Base-by-base conservation (phyloP, 2,329 filamentous ascomycete species). In the Apiospora rasikravindrae region DNA sequence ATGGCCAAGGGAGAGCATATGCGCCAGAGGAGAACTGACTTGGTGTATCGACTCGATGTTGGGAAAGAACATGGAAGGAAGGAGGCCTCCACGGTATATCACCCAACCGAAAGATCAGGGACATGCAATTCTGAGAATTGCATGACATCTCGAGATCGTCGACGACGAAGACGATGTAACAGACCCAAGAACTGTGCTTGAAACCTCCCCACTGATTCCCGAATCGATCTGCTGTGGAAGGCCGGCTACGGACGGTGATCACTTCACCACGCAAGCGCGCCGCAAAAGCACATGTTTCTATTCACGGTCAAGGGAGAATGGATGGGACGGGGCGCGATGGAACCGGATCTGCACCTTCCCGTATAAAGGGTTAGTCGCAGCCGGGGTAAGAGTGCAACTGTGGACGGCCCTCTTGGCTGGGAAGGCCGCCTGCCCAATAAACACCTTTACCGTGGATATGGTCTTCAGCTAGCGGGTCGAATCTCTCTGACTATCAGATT, bases 331-430 rank as follows among this genome's bases (percentile, higher is more conserved):
- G 8, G 53, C 53, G 22, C 29, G 29, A 64, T 64, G 57, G 29
- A 64, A 64, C 57, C 57, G 57, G 57, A 37, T 64, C 57, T 37
- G 57, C 57, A 64, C 57, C 8, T 40, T 64, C 57, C 57, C 57
- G 29, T 61, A 33, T 33, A 22, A 61, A 37, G 53, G 53, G 53
- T 37, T 64, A 64, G 57, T 40, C 57, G 57, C 57, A 64, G 57
- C 57, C 57, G 29, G 57, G 57, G 33, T 61, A 61, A 61, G 29
- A 33, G 26, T 61, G 53, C 53, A 37, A 37, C 51, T 5, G 51
- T 57, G 26, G 51, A 29, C 51, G 24, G 49, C 49, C n/a, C 4
- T 53, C 24, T 53, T 37, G 33, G 49, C 24, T 53, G 49, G 24
- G 11, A 14, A 29, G 51, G 26, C 51, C 26, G 6, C 5, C 26